phyloP scores from a whole-genome alignment of 768 basidiomycete genomes.

The Tricholoma sp. region DNA sequence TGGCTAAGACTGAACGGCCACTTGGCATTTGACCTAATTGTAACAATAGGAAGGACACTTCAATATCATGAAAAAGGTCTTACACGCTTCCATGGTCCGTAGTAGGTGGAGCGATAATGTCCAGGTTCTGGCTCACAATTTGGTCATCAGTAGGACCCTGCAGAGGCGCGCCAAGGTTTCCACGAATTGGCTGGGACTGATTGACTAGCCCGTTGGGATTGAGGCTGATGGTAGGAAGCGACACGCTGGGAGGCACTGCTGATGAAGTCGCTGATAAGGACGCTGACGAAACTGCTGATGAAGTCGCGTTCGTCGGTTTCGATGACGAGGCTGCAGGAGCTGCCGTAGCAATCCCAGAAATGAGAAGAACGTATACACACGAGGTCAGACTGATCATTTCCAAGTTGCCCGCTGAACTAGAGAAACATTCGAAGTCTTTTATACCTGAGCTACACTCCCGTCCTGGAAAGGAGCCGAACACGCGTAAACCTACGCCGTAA shows the following conservation, averaged over 20 bases:
- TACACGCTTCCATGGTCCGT: conserved; percentile 42
- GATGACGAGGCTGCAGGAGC: conserved; percentile 24
- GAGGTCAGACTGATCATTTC: conserved; percentile 33
- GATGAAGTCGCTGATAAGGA: conserved; percentile 17
- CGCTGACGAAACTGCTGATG: conserved; percentile 19
- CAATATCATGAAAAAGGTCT: conserved; percentile 9
- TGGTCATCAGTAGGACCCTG: conserved; percentile 37
- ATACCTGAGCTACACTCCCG: neutral
- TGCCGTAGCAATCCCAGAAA: conserved; percentile 22
- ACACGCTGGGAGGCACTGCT: conserved; percentile 30
- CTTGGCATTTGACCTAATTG: conserved; percentile 40
- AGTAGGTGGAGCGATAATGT: conserved; percentile 38
- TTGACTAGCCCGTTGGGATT: conserved; percentile 41
- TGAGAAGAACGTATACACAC: conserved; percentile 30
- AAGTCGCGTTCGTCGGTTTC: conserved; percentile 14
- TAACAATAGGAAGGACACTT: neutral
- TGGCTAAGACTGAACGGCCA: conserved; percentile 55
- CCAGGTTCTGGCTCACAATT: conserved; percentile 39
- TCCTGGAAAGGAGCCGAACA: no score
- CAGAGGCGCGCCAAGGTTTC: conserved; percentile 34
- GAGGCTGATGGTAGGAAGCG: conserved; percentile 31
- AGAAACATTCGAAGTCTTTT: neutral
- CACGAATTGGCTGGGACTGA: conserved; percentile 31
- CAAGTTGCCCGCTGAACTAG: conserved; percentile 4
- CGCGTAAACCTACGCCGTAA: no score